phyloP scores from a whole-genome alignment of 2,329 filamentous ascomycete species.

The Xylariaceae sp. region DNA sequence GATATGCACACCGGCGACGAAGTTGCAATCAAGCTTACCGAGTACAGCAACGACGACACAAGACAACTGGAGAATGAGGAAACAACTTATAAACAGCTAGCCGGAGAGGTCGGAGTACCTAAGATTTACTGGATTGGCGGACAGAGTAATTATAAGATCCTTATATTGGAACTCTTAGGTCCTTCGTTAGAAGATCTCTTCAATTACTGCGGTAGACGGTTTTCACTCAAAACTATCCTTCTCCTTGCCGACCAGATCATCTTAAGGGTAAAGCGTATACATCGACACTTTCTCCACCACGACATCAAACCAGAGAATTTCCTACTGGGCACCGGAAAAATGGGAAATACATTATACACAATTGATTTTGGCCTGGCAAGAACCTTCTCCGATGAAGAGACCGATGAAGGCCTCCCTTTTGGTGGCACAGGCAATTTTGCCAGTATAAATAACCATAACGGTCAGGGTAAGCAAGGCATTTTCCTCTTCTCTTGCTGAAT shows the following conservation, averaged over 20 bases:
- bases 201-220: slow-evolving; percentile 32
- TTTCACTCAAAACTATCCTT: slow-evolving; percentile 37
- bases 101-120: slow-evolving; percentile 16
- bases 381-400: slow-evolving; percentile 10
- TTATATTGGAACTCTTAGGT: slow-evolving; percentile 27
- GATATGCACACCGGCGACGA: slow-evolving; percentile 5
- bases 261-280: slow-evolving; percentile 30
- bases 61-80: slow-evolving; percentile 6
- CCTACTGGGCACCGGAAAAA: slow-evolving; percentile 29
- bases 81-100: slow-evolving; percentile 7
- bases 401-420: slow-evolving; percentile 3
- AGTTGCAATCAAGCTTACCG: slow-evolving; percentile 15
- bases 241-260: slow-evolving; percentile 36
- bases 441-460: slow-evolving; percentile 16
- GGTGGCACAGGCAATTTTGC: slow-evolving; percentile 7
- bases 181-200: slow-evolving; percentile 37
- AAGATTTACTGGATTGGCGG: slow-evolving; percentile 10
- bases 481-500: no score
- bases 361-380: slow-evolving; percentile 35
- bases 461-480: slow-evolving; percentile 12
- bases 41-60: background rate
- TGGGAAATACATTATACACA: slow-evolving; percentile 32
- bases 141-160: slow-evolving; percentile 19
- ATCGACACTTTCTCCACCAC: slow-evolving; percentile 31
- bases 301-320: slow-evolving; percentile 38